Evolutionary conservation across 306 rosid species (phyloP).

Genomic region (Herpetospermum pedunculosum): DNA sequence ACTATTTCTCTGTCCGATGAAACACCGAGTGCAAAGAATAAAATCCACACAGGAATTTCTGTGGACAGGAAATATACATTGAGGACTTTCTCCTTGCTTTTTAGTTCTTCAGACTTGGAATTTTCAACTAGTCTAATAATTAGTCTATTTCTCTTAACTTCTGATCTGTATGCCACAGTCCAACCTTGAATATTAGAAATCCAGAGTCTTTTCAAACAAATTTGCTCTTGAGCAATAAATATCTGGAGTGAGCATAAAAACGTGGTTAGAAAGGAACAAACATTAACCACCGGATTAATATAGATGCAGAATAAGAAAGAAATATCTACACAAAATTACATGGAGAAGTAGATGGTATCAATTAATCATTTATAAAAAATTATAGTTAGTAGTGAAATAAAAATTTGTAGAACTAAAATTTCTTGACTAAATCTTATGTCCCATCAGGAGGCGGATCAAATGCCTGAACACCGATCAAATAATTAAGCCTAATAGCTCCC

Average conservation of each 20-base stretch:
- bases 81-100: constrained; percentile 57
- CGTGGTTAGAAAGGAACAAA: background rate
- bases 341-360: background rate
- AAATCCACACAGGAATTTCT: constrained; percentile 74
- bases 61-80: constrained; percentile 58
- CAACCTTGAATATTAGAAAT: constrained; percentile 42
- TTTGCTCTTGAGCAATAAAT: constrained; percentile 89
- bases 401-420: background rate
- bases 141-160: constrained; percentile 62
- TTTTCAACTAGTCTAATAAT: constrained; percentile 42
- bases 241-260: constrained; percentile 38
- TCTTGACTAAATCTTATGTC: background rate
- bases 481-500: background rate
- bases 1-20: constrained; percentile 68
- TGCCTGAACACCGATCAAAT: background rate
- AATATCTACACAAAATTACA: background rate
- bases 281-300: background rate
- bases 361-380: background rate
- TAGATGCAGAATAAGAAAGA: background rate
- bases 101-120: constrained; percentile 39
- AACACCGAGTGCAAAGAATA: constrained; percentile 77
- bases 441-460: background rate
- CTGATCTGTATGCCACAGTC: constrained; percentile 61
- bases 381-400: background rate
- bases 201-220: constrained; percentile 64